Evolutionary conservation across 2,329 filamentous ascomycete genomes (phyloP), one percentile per base, ranked within the genome.

Genomic region (Plectosphaerella plurivora): DNA sequence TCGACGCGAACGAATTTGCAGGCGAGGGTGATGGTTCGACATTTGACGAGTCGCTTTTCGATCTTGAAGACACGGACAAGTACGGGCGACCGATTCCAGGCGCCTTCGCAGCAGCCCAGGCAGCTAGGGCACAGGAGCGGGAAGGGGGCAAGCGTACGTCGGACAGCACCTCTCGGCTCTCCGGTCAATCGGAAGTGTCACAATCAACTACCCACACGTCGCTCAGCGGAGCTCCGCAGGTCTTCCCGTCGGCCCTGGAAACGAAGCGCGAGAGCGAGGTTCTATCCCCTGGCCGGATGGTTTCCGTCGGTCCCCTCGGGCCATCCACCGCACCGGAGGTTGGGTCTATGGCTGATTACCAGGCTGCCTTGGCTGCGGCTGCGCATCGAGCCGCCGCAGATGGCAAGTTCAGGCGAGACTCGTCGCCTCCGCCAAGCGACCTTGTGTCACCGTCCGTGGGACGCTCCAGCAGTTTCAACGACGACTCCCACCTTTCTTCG

Each of bases 291-390:
- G 57, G n/a, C 51, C 58, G 9, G 57, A 12, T 33, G 8, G 28
- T 33, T 12, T 33, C 28, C 28, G 28, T 33, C 7, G 28, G 8
- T 12, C 28, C 28, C 7, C 28, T 33, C 2, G 28, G 28, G 11
- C n/a, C 16, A 4, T 20, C 41, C n/a, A 18, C 41, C 4, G 41
- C 51, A 39, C 41, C 47, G 11, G 59, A 60, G 12, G 55, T 59
- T 60, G 62, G 60, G 49, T 66, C 62, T 25, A 70, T 74, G 52
- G 83, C 84, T 42, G 87, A 83, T 1, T 93, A 97, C 62, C 91
- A 96, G 64, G 87, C 87, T 50, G 91, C 91, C 1, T 76, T 97
- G 5, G 91, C 90, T 2, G 86, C 88, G 46, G 93, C 91, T 7
- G 88, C 91, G 10, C 86, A 87, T 55, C 79, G 87, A 63, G 91